Base-by-base conservation (phyloP, 306 rosid species). In the Comarum palustre region DNA sequence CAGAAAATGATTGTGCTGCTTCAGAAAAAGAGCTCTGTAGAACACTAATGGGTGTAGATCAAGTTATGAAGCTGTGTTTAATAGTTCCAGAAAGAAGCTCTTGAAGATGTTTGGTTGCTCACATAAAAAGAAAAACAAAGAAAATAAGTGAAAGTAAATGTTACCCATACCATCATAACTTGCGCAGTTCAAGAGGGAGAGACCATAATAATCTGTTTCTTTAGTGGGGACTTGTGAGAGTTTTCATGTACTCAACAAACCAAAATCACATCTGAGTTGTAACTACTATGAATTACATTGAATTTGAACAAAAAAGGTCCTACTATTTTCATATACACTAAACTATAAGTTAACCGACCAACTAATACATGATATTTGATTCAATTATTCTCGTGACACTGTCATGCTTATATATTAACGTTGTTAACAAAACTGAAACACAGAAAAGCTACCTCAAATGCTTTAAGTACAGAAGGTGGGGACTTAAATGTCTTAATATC, bases 131-230 rank as follows among this genome's bases (percentile, higher is more conserved):
- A 16, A 45, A 68, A 45, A 24, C 29, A 45, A 38, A 8, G 47
- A 52, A 71, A 25, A 9, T 57, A 10, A 71, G 12, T 7, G 12
- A 5, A 41, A 57, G 42, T 1, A 27, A 41, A 16, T 39, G 55
- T 41, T 25, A 19, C 67, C 67, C 41, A 55, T 39, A 71, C 74
- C 39, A 54, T 47, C 59, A 47, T 32, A 14, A 68, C 32, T 34
- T 13, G 63, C 63, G n/a, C 31, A 51, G 42, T 6, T 6, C n/a
- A 12, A 51, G 36, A 38, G 74, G 13, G 1, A n/a, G 58, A 51
- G 58, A 39, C 65, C 74, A 58, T 19, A 27, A 39, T 17, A 24
- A 25, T 51, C 16, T 55, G 54, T 39, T 72, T 8, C 32, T 72
- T 3, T 25, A 41, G 66, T 41, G 50, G 75, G 51, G 34, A 10